Conservation (phyloP, 2,329 filamentous ascomycete species). For the Aspergillus sp. region DNA sequence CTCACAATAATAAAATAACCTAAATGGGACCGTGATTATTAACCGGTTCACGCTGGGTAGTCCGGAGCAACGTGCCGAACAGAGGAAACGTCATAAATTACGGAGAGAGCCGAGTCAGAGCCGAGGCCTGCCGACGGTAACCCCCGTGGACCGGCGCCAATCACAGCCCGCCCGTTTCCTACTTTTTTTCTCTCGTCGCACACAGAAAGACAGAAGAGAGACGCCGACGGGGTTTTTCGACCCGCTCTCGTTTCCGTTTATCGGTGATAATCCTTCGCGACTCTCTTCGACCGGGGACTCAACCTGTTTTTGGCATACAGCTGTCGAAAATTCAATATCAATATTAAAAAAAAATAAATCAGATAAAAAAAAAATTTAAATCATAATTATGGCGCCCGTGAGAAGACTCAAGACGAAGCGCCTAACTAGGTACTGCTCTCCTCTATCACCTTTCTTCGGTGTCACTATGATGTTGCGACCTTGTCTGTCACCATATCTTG, state of each 20-base stretch:
- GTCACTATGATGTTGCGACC: not conserved
- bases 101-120: conserved; percentile 27
- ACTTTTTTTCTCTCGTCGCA: conserved; percentile 18
- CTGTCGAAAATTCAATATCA: not conserved
- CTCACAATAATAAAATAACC: no score
- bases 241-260: conserved; percentile 37
- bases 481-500: not conserved
- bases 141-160: conserved; percentile 31
- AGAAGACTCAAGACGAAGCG: conserved; percentile 72
- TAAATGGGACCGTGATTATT: no score
- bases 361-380: not conserved
- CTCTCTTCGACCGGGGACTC: conserved; percentile 1
- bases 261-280: conserved; percentile 32
- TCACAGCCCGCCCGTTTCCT: conserved; percentile 26
- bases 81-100: conserved; percentile 32
- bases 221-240: conserved; percentile 5
- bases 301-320: conserved; percentile 11
- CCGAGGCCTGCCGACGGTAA: conserved; percentile 37
- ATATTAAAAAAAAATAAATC: not conserved
- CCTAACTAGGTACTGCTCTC: conserved; percentile 59
- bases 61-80: conserved; percentile 27
- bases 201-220: conserved; percentile 9
- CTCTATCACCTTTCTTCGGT: not conserved
- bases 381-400: conserved; percentile 64
- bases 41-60: not conserved